Evolutionary conservation across 2,329 filamentous ascomycete species (phyloP), one percentile per base, ranked within the genome.

Genomic region (Didymella sp.): DNA sequence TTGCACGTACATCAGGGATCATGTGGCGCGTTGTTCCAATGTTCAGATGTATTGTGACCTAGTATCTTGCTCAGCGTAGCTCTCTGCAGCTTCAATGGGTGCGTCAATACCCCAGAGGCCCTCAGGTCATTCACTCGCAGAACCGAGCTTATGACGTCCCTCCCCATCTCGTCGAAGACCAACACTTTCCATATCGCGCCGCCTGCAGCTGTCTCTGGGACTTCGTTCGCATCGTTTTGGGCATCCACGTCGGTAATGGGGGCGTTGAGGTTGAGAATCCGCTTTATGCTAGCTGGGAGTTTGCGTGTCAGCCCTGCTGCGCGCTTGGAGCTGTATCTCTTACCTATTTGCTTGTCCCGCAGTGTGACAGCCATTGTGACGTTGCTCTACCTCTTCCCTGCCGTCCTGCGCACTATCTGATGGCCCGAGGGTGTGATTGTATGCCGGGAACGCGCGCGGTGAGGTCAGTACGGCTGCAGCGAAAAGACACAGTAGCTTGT

Each of bases 91-190:
- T 33, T 9, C 22, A 30, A 2, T 4, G 51, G 43, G 41, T 31
- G 48, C 24, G 38, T 19, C 15, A 48, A 22, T 68, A 69, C 90
- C n/a, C 96, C 95, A 86, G 95, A 92, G 59, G 89, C 86, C 61
- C 96, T 85, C 73, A 99, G 81, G 78, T 99, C 95, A 72, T 92
- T 96, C 61, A 99, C 95, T 57, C 93, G 86, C 63, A 99, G 82
- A 2, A 99, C 93, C 71, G 93, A 97, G 80, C 92, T 97, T 71
- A 99, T 97, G 57, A 99, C 91, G 84, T 98, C 93, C 75, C 93
- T 85, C 44, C 94, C 95, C 67, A 89, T 79, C 67, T 94, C 90
- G 77, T 99, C 96, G 73, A 99, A 98, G 9, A 99, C 92, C 49
- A 99, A 82, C 6, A 98, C 91, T 51, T 69, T 69, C 66, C 66